A percentile compares a stretch with the other conserved stretches of the same genome.
Evolutionary conservation across 116 monocot genomes (phyloP).

Genomic region (Papilionanthe hybrid): DNA sequence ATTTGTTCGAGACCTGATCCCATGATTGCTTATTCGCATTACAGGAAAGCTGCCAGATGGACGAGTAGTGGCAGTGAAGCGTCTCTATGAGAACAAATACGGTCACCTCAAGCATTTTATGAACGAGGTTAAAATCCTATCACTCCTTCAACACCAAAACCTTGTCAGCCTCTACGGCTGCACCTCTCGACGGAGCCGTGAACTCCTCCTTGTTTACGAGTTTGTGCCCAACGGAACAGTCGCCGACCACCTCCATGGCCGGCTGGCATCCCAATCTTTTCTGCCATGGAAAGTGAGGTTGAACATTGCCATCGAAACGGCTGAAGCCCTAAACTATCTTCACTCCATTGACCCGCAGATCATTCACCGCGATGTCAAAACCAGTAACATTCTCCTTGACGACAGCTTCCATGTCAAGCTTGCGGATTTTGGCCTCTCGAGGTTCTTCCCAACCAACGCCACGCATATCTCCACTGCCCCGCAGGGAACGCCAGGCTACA

Average conservation of each 20-base stretch:
- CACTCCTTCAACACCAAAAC: slow-evolving; percentile 16
- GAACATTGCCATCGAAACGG: slow-evolving; percentile 35
- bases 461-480: slow-evolving; percentile 45
- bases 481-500: slow-evolving; percentile 47
- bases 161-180: slow-evolving; percentile 46
- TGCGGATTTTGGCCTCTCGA: slow-evolving; percentile 41
- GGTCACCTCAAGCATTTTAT: slow-evolving; percentile 30
- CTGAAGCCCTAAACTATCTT: slow-evolving; percentile 35
- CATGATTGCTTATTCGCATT: not conserved
- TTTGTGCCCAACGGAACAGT: slow-evolving; percentile 40
- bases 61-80: slow-evolving; percentile 39
- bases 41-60: slow-evolving; percentile 45
- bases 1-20: not conserved
- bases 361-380: slow-evolving; percentile 28
- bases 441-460: slow-evolving; percentile 27
- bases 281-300: slow-evolving; percentile 29
- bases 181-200: slow-evolving; percentile 34
- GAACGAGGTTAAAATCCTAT: slow-evolving; percentile 37
- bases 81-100: slow-evolving; percentile 36
- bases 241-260: slow-evolving; percentile 44
- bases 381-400: slow-evolving; percentile 27
- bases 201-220: slow-evolving; percentile 46
- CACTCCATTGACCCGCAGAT: slow-evolving; percentile 37
- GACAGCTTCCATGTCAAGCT: slow-evolving; percentile 41
- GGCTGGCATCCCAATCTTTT: slow-evolving; percentile 6